A percentile compares a stretch with the other conserved stretches of the same genome.
phyloP scores from a whole-genome alignment of 768 basidiomycete species.

The Asterophora parasitica region DNA sequence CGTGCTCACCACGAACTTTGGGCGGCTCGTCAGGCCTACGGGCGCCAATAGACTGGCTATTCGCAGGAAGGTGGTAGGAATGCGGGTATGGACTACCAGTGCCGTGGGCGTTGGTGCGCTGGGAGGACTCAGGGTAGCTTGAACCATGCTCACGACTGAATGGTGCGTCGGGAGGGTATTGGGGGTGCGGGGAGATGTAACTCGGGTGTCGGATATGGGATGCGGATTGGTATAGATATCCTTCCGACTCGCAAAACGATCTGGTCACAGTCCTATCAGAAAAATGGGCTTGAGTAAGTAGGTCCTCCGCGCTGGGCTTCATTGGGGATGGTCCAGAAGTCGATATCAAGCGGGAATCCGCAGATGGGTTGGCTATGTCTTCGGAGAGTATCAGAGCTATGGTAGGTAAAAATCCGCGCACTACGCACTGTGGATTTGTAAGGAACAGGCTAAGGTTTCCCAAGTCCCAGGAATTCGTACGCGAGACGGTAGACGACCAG shows the following conservation, averaged over 20 bases:
- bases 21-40: background rate
- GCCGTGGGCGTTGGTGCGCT: conserved; percentile 13
- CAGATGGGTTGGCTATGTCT: too few relatives aligned
- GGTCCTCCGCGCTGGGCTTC: background rate
- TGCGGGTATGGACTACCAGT: background rate
- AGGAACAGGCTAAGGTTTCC: too few relatives aligned
- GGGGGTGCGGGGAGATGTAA: background rate
- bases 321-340: background rate
- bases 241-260: conserved; percentile 1
- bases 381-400: too few relatives aligned
- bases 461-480: too few relatives aligned
- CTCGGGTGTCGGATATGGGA: background rate
- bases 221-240: background rate
- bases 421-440: too few relatives aligned
- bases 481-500: background rate
- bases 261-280: background rate
- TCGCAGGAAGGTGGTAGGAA: background rate
- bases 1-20: background rate
- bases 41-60: conserved; percentile 1
- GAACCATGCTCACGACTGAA: background rate
- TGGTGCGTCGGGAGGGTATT: background rate
- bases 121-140: conserved; percentile 20
- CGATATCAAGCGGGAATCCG: too few relatives aligned
- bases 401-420: background rate
- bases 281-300: background rate